phyloP scores from a whole-genome alignment of 2,329 filamentous ascomycete genomes.

The Diplodia corticola region DNA sequence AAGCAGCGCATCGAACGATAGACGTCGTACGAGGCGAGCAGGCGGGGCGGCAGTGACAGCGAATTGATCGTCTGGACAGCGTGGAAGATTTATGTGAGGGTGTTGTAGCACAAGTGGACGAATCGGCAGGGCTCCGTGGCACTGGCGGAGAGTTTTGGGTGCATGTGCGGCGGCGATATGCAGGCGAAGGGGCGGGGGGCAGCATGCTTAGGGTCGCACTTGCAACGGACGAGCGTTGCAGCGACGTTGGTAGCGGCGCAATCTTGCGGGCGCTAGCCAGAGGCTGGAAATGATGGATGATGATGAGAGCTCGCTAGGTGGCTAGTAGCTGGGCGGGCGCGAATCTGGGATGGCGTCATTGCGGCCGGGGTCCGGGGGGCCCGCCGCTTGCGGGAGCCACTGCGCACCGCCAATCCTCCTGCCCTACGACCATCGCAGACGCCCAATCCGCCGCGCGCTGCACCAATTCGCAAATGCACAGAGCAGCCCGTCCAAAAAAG shows the following conservation, averaged over 20 bases:
- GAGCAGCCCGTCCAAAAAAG: background rate
- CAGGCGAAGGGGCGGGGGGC: background rate
- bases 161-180: background rate
- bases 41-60: background rate
- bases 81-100: background rate
- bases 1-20: background rate
- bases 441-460: background rate
- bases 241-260: conserved; percentile 6
- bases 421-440: background rate
- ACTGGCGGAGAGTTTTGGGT: background rate
- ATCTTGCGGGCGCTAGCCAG: background rate
- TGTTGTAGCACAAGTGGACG: background rate
- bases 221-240: background rate
- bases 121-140: background rate
- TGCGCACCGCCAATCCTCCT: background rate
- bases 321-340: background rate
- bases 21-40: background rate
- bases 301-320: background rate
- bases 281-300: background rate
- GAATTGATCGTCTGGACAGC: background rate
- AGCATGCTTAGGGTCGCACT: background rate
- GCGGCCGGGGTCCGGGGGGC: conserved; percentile 7
- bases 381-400: background rate
- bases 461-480: background rate
- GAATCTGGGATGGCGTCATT: conserved; percentile 15